Evolutionary conservation across 352 stramenopile species (phyloP).

Genomic region (Pythium guiyangense): DNA sequence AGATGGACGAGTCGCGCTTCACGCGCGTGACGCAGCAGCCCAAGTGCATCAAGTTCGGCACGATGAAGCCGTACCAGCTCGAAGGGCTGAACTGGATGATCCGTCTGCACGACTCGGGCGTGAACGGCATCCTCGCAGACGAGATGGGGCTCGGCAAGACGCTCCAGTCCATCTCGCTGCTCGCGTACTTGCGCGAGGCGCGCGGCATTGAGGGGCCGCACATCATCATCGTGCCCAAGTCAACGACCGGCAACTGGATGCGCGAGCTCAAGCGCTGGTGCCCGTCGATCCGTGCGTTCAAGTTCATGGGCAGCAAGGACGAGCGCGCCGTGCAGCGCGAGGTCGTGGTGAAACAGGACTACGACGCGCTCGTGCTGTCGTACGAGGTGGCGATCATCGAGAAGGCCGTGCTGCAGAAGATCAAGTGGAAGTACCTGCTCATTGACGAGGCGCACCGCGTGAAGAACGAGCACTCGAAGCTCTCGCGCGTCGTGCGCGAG

Average conservation of each 20-base stretch:
- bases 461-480: constrained; percentile 95
- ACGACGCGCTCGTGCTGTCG: constrained; percentile 92
- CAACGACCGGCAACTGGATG: constrained; percentile 99
- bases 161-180: constrained; percentile 97
- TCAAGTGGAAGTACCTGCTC: constrained; percentile 96
- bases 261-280: constrained; percentile 97
- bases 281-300: constrained; percentile 90
- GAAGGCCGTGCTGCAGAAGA: constrained; percentile 88
- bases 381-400: constrained; percentile 96
- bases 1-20: constrained; percentile 80
- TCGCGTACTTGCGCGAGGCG: constrained; percentile 95
- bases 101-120: constrained; percentile 89
- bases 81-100: constrained; percentile 91
- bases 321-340: constrained; percentile 92
- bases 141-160: constrained; percentile 94
- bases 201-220: constrained; percentile 93
- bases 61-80: constrained; percentile 87
- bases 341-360: constrained; percentile 75
- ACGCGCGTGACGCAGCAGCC: constrained; percentile 81
- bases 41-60: constrained; percentile 79
- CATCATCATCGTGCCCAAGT: constrained; percentile 98
- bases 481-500: constrained; percentile 80
- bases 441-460: constrained; percentile 99
- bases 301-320: constrained; percentile 96
- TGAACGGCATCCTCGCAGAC: constrained; percentile 84